Evolutionary conservation across 352 stramenopile species (phyloP), one percentile per base, ranked within the genome.

Genomic region (Phytophthora capsici): DNA sequence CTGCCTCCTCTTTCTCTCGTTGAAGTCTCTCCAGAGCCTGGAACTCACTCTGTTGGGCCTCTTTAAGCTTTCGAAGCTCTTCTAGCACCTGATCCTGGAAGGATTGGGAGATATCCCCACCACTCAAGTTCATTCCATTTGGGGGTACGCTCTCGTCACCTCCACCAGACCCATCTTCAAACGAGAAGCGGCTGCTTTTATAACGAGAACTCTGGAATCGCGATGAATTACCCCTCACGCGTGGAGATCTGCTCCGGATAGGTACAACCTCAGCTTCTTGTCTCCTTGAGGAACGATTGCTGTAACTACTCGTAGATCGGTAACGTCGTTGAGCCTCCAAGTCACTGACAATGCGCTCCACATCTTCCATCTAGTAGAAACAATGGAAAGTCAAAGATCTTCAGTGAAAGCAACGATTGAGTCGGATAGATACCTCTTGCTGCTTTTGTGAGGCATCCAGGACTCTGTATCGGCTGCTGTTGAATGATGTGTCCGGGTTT

Each of bases 61-160:
- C 34, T 45, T 85, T 88, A 13, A 88, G 70, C 25, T 75, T 74
- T n/a, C 77, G 75, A 6, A 90, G 59, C 43, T 90, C 77, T 2
- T 65, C 32, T 2, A 90, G 36, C 9, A 90, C 70, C 52, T 82
- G 67, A 0, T 71, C 46, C 58, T 88, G 71, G 40, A 90, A 90
- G 16, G 69, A 70, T 14, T 64, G 58, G 0, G 68, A 66, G 1
- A 45, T 20, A 23, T 17, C 30, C 16, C 70, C 50, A n/a, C 0
- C 22, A 3, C 14, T 12, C 48, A 34, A n/a, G 26, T 28, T 38
- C 4, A 34, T 17, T 25, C 62, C 30, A 12, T 44, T 25, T 1
- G 10, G 20, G 40, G 45, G 48, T 12, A 69, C 2, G 36, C 47
- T 17, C 41, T 69, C 45, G 9, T 73, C 65, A 12, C 58, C 57